Evolutionary conservation across 2,329 filamentous ascomycete species (phyloP), one percentile per base, ranked within the genome.

Genomic region (Epichloe brachyelytri): DNA sequence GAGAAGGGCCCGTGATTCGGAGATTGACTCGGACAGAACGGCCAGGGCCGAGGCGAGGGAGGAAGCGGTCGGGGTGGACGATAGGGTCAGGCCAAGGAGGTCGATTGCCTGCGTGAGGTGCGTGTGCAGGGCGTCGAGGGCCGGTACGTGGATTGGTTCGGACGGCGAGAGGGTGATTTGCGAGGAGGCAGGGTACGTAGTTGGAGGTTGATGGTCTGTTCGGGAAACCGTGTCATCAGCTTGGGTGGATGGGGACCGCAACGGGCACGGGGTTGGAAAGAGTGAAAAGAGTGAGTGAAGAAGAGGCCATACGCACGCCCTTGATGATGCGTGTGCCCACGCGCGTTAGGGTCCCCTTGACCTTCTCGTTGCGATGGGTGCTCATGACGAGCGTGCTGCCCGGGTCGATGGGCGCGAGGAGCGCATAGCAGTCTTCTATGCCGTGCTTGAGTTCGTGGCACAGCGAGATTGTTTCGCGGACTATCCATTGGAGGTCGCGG

Each of bases 341-440:
- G 50, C 93, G 81, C 1, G 91, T 97, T 54, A 97, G 80, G 60
- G 88, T 87, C 17, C 93, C 93, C 67, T 98, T 98, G 55, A 97
- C 82, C 58, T 79, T 82, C 71, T 98, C 93, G 51, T 88, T 91
- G 51, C 90, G 80, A 51, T 85, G 78, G 14, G 90, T 94, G 55
- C 86, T 93, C 57, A 98, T 77, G 33, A 93, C 90, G 30, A 98
- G 79, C 1, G 91, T 98, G 59, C 84, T 90, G 8, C 89, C 89
- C 1, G 85, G 83, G 62, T 95, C 88, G 56, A 84, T 78, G 1
- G 91, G 89, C 7, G 88, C 85, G 33, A 98, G 80, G 22, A 97
- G 78, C 17, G 85, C 82, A 58, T 89, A 88, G 69, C 90, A 96
- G 68, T 96, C 89, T 64, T 93, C 83, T 3, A 97, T 79, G 53